Conservation (phyloP, 768 basidiomycete genomes). For the Exidia glandulosa region DNA sequence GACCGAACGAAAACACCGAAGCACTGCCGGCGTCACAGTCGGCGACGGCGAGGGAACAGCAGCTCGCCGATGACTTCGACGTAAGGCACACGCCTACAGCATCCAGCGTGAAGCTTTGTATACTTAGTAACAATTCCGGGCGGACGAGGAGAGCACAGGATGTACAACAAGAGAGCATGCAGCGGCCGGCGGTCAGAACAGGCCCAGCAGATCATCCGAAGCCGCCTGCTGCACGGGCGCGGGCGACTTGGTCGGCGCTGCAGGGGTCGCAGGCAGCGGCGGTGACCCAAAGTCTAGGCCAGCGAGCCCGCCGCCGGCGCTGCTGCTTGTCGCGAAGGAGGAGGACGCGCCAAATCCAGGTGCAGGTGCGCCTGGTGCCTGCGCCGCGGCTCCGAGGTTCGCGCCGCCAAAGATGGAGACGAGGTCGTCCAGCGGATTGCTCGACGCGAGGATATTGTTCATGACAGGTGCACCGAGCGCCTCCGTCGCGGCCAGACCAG, state of each 20-base stretch:
- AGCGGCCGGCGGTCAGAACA: constrained; percentile 28
- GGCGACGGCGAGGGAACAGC: no score
- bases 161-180: not conserved
- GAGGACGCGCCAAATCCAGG: constrained; percentile 15
- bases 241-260: constrained; percentile 2
- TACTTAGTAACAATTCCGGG: not conserved
- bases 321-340: constrained; percentile 7
- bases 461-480: constrained; percentile 64
- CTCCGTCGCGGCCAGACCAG: constrained; percentile 62
- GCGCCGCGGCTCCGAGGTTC: constrained; percentile 20
- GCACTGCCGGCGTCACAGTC: no score
- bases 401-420: constrained; percentile 79
- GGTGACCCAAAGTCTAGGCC: constrained; percentile 6
- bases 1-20: no score
- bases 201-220: constrained; percentile 43
- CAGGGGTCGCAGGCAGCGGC: constrained; percentile 1
- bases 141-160: not conserved
- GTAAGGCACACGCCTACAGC: no score
- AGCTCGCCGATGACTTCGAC: no score
- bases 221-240: constrained; percentile 21
- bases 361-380: constrained; percentile 8
- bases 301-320: constrained; percentile 7
- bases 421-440: constrained; percentile 85
- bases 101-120: no score
- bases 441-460: constrained; percentile 62